Percentiles rank a stretch among this genome's conserved stretches.
Evolutionary conservation across 2,329 filamentous ascomycete genomes (phyloP).

Genomic region (Penicillium freii): DNA sequence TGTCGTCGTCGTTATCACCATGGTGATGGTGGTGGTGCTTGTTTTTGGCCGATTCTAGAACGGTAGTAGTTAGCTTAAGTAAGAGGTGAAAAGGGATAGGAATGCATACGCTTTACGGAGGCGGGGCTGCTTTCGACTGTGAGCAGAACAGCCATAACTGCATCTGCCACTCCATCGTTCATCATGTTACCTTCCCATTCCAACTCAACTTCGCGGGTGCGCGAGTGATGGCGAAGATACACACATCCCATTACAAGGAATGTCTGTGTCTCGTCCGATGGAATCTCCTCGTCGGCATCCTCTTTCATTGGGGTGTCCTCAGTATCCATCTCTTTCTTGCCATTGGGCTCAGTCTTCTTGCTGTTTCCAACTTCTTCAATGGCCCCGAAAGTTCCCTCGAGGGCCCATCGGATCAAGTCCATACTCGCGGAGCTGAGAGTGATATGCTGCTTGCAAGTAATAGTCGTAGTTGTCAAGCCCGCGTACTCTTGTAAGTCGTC

Average conservation of each 20-base stretch:
- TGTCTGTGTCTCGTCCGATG: constrained; percentile 35
- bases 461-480: constrained; percentile 91
- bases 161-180: constrained; percentile 97
- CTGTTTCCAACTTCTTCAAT: constrained; percentile 58
- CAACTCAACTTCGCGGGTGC: constrained; percentile 76
- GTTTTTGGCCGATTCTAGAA: constrained; percentile 58
- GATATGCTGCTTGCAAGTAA: constrained; percentile 87
- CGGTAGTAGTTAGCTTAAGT: constrained; percentile 17
- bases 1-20: constrained; percentile 38
- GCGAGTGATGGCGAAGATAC: constrained; percentile 69
- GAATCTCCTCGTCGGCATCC: constrained; percentile 47
- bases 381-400: constrained; percentile 89
- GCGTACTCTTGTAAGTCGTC: constrained; percentile 96
- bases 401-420: constrained; percentile 87
- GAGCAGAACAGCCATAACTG: constrained; percentile 87
- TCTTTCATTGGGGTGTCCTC: constrained; percentile 35
- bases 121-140: constrained; percentile 92
- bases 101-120: constrained; percentile 75
- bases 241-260: constrained; percentile 87
- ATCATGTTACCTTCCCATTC: constrained; percentile 98
- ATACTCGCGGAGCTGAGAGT: constrained; percentile 84
- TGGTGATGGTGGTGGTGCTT: constrained; percentile 55
- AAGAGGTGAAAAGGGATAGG: not conserved
- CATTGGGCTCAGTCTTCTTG: constrained; percentile 10
- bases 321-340: constrained; percentile 38